Evolutionary conservation across 202 grass and related monocot species (phyloP).

Genomic region (Eragrostis tef): DNA sequence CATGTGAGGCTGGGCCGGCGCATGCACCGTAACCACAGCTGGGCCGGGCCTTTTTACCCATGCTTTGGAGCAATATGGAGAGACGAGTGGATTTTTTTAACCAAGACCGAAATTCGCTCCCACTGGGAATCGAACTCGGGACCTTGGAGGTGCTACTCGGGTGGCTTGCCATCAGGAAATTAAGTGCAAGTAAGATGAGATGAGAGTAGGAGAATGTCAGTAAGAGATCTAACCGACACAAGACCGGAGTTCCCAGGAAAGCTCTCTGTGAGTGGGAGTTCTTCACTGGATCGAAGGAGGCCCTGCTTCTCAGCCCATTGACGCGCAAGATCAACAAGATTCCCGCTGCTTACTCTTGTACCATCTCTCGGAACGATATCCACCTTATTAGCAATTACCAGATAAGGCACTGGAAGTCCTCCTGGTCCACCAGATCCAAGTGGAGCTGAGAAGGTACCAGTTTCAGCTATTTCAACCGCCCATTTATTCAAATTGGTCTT

Average conservation of each 20-base stretch:
- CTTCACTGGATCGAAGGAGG: slow-evolving; percentile 73
- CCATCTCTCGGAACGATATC: slow-evolving; percentile 67
- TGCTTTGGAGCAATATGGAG: too few species aligned
- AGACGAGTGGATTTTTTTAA: too few species aligned
- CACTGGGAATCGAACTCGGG: too few species aligned
- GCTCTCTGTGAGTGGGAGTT: slow-evolving; percentile 76
- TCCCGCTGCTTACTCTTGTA: slow-evolving; percentile 69
- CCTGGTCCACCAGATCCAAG: slow-evolving; percentile 83
- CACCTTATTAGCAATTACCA: slow-evolving; percentile 90
- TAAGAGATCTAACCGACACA: slow-evolving; percentile 70
- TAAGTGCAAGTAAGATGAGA: slow-evolving; percentile 6
- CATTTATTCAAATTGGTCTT: slow-evolving; percentile 91
- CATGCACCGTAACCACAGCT: too few species aligned
- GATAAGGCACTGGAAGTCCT: slow-evolving; percentile 87
- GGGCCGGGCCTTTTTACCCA: too few species aligned
- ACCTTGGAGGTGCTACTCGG: too few species aligned
- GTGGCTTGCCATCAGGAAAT: too few species aligned
- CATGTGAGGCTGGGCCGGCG: too few species aligned
- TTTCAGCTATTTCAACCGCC: slow-evolving; percentile 76
- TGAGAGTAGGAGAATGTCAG: slow-evolving; percentile 19
- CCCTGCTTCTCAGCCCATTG: slow-evolving; percentile 93
- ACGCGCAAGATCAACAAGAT: slow-evolving; percentile 80
- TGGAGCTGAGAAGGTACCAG: slow-evolving; percentile 77
- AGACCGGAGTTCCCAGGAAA: slow-evolving; percentile 81
- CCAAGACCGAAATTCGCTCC: too few species aligned